Evolutionary conservation across 148 eudicot species (phyloP).

Genomic region (Arbutus unedo): DNA sequence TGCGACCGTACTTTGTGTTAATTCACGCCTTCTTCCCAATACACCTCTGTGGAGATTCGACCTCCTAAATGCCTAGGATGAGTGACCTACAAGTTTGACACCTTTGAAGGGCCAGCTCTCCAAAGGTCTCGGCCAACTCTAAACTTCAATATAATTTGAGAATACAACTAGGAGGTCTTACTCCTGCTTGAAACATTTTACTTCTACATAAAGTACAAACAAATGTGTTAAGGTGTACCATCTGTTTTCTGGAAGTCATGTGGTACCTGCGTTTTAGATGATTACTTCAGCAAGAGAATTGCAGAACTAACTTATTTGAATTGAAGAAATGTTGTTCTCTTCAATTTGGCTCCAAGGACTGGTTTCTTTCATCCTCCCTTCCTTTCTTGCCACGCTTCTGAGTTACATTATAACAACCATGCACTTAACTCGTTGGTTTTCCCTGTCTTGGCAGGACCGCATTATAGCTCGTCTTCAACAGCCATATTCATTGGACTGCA

Average conservation of each 20-base stretch:
- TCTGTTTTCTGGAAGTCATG: background rate
- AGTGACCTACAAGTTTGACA: background rate
- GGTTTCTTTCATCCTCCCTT: background rate
- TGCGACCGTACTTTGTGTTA: background rate
- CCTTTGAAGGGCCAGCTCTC: background rate
- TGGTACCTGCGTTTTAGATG: constrained; percentile 3
- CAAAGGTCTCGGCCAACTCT: background rate
- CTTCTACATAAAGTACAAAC: no score
- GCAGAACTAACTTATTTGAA: background rate
- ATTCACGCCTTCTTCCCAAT: background rate
- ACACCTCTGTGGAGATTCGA: background rate
- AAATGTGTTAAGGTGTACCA: no score
- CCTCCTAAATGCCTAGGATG: background rate
- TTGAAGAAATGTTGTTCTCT: background rate
- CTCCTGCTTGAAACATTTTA: background rate
- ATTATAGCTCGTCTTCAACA: constrained; percentile 99
- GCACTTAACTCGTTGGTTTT: background rate
- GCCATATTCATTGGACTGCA: constrained; percentile 96
- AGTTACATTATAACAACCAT: background rate
- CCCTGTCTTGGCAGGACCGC: constrained; percentile 57
- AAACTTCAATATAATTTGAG: background rate
- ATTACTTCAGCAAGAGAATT: background rate
- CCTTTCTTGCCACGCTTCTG: no score
- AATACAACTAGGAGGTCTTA: background rate
- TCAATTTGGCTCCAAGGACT: background rate